Percentiles rank a stretch among this genome's conserved stretches.
Conservation (phyloP, 441 rosid genomes). For the Eutrema salsugineum region DNA sequence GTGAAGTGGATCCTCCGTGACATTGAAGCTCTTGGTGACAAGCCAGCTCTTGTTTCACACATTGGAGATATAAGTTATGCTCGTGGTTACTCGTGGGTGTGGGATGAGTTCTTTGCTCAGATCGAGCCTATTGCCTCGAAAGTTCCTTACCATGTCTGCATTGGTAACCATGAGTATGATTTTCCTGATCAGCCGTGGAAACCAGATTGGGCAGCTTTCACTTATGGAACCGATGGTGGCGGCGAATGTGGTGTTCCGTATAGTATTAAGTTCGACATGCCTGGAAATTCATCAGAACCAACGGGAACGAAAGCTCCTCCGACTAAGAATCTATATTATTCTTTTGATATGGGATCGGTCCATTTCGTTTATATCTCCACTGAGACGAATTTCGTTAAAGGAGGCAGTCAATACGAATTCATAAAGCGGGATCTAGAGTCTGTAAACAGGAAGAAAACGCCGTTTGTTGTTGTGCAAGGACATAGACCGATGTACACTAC, state of each 20-base stretch:
- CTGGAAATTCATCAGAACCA: conserved; percentile 76
- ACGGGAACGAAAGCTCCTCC: conserved; percentile 70
- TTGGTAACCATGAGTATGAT: conserved; percentile 92
- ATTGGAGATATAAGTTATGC: conserved; percentile 96
- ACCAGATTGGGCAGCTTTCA: conserved; percentile 62
- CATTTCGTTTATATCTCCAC: conserved; percentile 85
- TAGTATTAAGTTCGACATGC: conserved; percentile 83
- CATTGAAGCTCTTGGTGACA: conserved; percentile 63
- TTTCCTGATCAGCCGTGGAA: conserved; percentile 91
- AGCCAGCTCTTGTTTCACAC: conserved; percentile 72
- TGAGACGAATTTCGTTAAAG: conserved; percentile 75
- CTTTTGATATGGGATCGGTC: conserved; percentile 63
- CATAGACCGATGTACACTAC: conserved; percentile 97
- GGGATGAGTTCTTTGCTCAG: conserved; percentile 86
- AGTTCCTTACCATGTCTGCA: conserved; percentile 88
- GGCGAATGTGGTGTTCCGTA: conserved; percentile 96
- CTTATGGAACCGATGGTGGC: conserved; percentile 80
- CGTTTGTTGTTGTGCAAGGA: conserved; percentile 78
- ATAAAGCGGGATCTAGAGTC: conserved; percentile 68
- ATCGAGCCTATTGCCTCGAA: conserved; percentile 75
- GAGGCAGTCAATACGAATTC: conserved; percentile 65
- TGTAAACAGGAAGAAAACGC: conserved; percentile 66
- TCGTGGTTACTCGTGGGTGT: conserved; percentile 84
- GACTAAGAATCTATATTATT: conserved; percentile 77
- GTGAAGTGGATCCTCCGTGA: conserved; percentile 91